phyloP scores from a whole-genome alignment of 1,284 basidiomycete species.

The Heterobasidion occidentale region DNA sequence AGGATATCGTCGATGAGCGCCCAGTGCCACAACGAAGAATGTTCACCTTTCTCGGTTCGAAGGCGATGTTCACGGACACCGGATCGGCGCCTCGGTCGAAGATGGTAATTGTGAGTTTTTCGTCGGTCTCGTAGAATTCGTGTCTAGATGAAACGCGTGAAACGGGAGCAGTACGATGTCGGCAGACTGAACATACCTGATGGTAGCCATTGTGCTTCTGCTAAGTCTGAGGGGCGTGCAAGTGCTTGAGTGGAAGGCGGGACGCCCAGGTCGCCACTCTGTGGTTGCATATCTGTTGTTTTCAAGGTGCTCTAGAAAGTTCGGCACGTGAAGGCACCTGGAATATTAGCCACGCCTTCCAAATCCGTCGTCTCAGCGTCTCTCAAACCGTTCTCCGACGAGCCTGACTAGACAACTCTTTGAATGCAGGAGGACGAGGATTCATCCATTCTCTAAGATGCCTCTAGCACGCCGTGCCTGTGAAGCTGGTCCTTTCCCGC shows the following conservation, averaged over 20 bases:
- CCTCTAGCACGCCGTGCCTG: no score
- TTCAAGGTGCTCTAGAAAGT: constrained; percentile 7
- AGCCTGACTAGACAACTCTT: neutral
- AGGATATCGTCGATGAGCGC: constrained; percentile 1
- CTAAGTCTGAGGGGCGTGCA: neutral
- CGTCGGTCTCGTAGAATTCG: constrained; percentile 85
- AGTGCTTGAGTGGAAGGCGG: neutral
- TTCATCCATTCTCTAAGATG: no score
- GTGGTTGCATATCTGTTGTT: no score
- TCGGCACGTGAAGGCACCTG: constrained; percentile 6
- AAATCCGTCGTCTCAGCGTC: neutral
- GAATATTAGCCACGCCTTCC: neutral
- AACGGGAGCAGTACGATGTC: neutral
- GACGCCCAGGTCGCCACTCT: no score
- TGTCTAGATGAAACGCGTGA: constrained; percentile 39
- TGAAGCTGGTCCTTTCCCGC: no score
- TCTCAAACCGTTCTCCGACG: neutral
- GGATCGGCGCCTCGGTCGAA: constrained; percentile 77
- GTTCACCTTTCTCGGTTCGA: constrained; percentile 57
- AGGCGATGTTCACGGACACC: constrained; percentile 50
- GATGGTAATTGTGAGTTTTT: constrained; percentile 64
- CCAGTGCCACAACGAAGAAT: neutral
- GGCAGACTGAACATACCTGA: constrained; percentile 6
- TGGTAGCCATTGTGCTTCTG: constrained; percentile 7
- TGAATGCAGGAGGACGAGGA: no score